Evolutionary conservation across 2,329 filamentous ascomycete genomes (phyloP), one percentile per base, ranked within the genome.

Genomic region (Calonectria fujianensis): DNA sequence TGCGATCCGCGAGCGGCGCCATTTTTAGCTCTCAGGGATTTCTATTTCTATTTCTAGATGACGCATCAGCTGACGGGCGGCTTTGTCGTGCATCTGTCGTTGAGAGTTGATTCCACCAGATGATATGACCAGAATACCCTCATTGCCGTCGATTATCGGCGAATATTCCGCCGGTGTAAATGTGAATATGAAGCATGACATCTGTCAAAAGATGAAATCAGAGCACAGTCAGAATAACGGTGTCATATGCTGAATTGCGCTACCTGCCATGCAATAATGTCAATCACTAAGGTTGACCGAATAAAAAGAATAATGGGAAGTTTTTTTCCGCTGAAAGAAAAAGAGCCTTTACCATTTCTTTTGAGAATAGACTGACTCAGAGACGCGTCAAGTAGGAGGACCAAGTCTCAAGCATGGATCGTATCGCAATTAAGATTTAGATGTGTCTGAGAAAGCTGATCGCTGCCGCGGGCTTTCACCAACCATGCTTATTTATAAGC

Each of bases 11-110:
- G 41, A 6, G 41, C 27, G 24, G 24, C 37, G 35, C 57, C 57
- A 63, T 63, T 63, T 63, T 63, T 63, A 63, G 57, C 57, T 29
- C 37, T 41, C n/a, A 41, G 57, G 41, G 11, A 10, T 27, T 48
- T 48, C 45, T 48, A 24, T 48, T 48, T 48, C 45, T 48, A 24
- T 48, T 48, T 48, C 45, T 10, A 48, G 45, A 24, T 24, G 10
- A 6, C n/a, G 20, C 45, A 48, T 24, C 45, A 24, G 45, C 45
- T 48, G 45, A 48, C n/a, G 10, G 45, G 45, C 45, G 13, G 20
- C 20, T 24, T 24, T 48, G 20, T 24, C 45, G 45, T 20, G 10
- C 1, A 48, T 24, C 20, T 24, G 9, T 48, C 45, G 13, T 24
- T 48, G 45, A 48, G n/a, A 8, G 13, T 24, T 48, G 9, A 24